Evolutionary conservation across 805 yeast genomes (phyloP).

Genomic region (Suhomyces vadensis): DNA sequence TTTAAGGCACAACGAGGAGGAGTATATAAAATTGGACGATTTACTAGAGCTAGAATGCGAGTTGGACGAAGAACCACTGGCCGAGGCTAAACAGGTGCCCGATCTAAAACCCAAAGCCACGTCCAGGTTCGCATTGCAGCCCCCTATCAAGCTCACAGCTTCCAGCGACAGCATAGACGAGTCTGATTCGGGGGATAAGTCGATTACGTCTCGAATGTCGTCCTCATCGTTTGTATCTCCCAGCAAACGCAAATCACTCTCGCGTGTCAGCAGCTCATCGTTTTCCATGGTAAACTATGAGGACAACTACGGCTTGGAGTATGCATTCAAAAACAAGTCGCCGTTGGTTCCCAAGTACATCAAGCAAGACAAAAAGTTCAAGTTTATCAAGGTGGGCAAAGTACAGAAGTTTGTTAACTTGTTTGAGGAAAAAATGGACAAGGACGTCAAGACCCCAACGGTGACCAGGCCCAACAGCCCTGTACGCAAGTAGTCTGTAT

Average conservation of each 20-base stretch:
- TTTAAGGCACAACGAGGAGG: constrained; percentile 30
- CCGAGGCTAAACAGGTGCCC: background rate
- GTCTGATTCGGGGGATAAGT: constrained; percentile 7
- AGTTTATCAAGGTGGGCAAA: constrained; percentile 46
- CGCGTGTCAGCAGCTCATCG: constrained; percentile 21
- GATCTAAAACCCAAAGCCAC: background rate
- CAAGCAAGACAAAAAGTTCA: constrained; percentile 43
- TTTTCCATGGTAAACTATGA: constrained; percentile 27
- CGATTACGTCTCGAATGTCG: constrained; percentile 12
- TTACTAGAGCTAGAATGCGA: constrained; percentile 12
- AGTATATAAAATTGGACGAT: constrained; percentile 11
- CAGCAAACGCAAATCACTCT: constrained; percentile 13
- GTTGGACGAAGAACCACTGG: constrained; percentile 2
- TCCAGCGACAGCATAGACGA: background rate
- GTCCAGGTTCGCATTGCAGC: background rate
- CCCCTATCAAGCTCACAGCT: background rate
- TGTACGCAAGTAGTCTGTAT: constrained; percentile 3
- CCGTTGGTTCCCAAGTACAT: constrained; percentile 37
- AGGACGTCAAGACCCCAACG: constrained; percentile 8
- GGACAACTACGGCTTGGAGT: constrained; percentile 30
- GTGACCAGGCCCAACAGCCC: constrained; percentile 7
- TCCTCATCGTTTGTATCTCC: constrained; percentile 18
- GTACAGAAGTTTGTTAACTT: constrained; percentile 46
- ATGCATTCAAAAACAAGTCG: constrained; percentile 30
- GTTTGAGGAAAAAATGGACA: constrained; percentile 36